Percentiles rank a stretch among this genome's conserved stretches.
Conservation (phyloP, 805 yeast species). For the Lipomyces japonicus region DNA sequence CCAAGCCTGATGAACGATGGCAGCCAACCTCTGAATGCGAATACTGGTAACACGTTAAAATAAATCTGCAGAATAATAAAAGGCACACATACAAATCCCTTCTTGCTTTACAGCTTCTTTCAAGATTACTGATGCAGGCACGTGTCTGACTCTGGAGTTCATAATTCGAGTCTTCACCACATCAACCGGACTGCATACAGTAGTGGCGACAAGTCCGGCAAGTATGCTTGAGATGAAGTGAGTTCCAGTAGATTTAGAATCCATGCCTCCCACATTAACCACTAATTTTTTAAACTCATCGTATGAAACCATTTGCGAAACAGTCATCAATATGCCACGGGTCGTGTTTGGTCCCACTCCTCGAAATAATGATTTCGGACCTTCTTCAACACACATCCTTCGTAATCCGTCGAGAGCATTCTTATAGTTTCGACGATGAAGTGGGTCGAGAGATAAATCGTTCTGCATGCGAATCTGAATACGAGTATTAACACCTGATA, state of each 20-base stretch:
- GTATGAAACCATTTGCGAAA: constrained; percentile 84
- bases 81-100: constrained; percentile 46
- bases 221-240: constrained; percentile 73
- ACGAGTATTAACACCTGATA: background rate
- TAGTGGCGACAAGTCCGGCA: constrained; percentile 86
- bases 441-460: constrained; percentile 64
- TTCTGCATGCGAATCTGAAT: constrained; percentile 60
- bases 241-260: constrained; percentile 60
- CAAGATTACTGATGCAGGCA: constrained; percentile 51
- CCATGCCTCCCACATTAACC: constrained; percentile 49
- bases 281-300: constrained; percentile 66
- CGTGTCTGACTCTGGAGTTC: constrained; percentile 47
- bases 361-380: constrained; percentile 55
- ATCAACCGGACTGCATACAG: constrained; percentile 90
- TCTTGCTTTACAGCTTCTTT: constrained; percentile 56
- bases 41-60: constrained; percentile 38
- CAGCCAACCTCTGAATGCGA: constrained; percentile 88
- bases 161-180: constrained; percentile 84
- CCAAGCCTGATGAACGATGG: constrained; percentile 84
- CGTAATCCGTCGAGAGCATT: constrained; percentile 74
- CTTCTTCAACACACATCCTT: constrained; percentile 60
- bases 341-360: constrained; percentile 75
- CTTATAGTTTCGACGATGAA: constrained; percentile 64
- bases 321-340: constrained; percentile 84
- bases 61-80: too few relatives aligned